phyloP scores from a whole-genome alignment of 148 eudicot species.

The Rhododendron henanense region DNA sequence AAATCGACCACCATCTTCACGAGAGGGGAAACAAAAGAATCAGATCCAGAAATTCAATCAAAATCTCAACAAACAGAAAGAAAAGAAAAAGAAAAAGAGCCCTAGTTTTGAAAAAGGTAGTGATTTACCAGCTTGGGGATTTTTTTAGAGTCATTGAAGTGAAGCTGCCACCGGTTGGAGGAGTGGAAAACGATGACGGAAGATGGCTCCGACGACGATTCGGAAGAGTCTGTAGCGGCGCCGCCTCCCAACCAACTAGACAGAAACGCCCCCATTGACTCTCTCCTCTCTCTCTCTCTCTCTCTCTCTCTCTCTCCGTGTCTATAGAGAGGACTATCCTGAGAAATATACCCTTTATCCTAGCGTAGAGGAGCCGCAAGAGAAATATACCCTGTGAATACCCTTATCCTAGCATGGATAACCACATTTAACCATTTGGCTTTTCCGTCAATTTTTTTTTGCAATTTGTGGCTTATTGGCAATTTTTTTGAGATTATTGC shows the following conservation, averaged over 20 bases:
- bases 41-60: background rate
- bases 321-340: background rate
- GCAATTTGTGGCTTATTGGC: too few species aligned
- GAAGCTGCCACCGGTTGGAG: slow-evolving; percentile 71
- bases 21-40: background rate
- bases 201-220: slow-evolving; percentile 35
- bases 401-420: too few species aligned
- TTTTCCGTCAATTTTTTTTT: too few species aligned
- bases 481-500: too few species aligned
- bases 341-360: too few species aligned
- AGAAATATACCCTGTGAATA: too few species aligned
- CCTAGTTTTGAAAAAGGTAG: background rate
- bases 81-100: background rate
- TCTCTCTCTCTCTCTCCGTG: background rate
- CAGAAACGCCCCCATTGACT: slow-evolving; percentile 39
- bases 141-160: slow-evolving; percentile 54
- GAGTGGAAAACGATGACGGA: slow-evolving; percentile 66
- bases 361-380: too few species aligned
- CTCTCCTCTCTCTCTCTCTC: background rate
- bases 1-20: slow-evolving; percentile 85
- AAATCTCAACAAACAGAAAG: background rate
- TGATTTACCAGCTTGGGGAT: slow-evolving; percentile 53
- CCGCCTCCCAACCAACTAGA: slow-evolving; percentile 45
- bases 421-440: too few species aligned
- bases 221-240: slow-evolving; percentile 19